Base-by-base conservation (phyloP, 306 rosid genomes). In the Pachyrhizus erosus region DNA sequence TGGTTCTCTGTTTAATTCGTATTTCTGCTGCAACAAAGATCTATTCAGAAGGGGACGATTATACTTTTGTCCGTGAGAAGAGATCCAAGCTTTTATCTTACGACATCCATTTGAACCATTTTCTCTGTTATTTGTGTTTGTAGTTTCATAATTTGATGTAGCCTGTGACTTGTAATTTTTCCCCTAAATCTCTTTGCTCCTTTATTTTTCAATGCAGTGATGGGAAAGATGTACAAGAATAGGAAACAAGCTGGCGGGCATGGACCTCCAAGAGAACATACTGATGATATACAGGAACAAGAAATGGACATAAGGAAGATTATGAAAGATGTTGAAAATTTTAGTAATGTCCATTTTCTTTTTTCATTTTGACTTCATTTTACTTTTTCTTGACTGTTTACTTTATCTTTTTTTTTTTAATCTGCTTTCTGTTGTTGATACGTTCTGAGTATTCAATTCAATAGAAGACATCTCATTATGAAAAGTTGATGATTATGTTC, bases 321-420 rank as follows among this genome's bases (percentile, higher is more conserved):
- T 54, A 80, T 83, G 87, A 84, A 83, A 76, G 89, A 87, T 5
- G 87, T 87, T 21, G 85, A 76, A 71, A 80, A 45, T 40, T 87
- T 87, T 24, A 82, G 87, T 87, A 83, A 75, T 15, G 45, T n/a
- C 15, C 68, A 4, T 58, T 68, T 58, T 40, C 61, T 6, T 64
- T 21, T 64, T 18, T 77, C 80, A 23, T 69, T 7, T 76, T 31
- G 21, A 29, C 2, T 33, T 60, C 67, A 23, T 31, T 70, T 85
- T 40, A 21, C 61, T 9, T 17, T 42, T 34, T 42, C 34, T 21
- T 31, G 9, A 33, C 43, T 33, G 7, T 46, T 20, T 46, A 45
- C 13, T 33, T n/a, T 64, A 31, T 33, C 24, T 62, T 85, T 27
- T 57, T 27, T 57, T 3, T 3, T 26, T 18, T 27, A 48, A 29